These are phyloP conservation scores for Arthroderma sp. DNA, from an alignment of 2,329 filamentous ascomycete species.

Conservation along the genomic window DNA sequence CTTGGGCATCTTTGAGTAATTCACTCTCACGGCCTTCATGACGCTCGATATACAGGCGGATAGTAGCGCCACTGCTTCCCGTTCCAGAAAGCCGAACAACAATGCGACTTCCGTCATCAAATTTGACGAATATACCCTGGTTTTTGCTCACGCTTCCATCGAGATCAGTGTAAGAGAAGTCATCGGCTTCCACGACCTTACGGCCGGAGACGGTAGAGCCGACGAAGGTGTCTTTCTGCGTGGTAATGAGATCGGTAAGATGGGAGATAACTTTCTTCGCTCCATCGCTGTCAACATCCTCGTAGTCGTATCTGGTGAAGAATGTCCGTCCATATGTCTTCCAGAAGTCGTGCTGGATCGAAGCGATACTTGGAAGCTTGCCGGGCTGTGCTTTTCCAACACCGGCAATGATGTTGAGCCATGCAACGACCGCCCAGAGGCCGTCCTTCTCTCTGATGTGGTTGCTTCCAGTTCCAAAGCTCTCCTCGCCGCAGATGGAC, in stretches of 20 bases:
- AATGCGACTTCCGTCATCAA: slow-evolving; percentile 87
- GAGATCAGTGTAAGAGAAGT: slow-evolving; percentile 98
- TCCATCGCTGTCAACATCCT: slow-evolving; percentile 80
- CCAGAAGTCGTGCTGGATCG: slow-evolving; percentile 98
- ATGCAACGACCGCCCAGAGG: slow-evolving; percentile 91
- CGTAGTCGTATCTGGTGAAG: slow-evolving; percentile 98
- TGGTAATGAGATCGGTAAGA: slow-evolving; percentile 63
- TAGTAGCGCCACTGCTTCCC: slow-evolving; percentile 87
- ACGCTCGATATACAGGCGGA: slow-evolving; percentile 94
- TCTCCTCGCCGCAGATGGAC: slow-evolving; percentile 97
- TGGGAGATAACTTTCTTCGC: slow-evolving; percentile 81
- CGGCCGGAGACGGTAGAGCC: slow-evolving; percentile 70
- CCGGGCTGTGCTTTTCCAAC: slow-evolving; percentile 69
- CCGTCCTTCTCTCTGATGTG: slow-evolving; percentile 99
- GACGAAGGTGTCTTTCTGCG: slow-evolving; percentile 57
- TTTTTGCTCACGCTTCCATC: slow-evolving; percentile 91
- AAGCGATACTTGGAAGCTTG: slow-evolving; percentile 78
- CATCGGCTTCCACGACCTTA: slow-evolving; percentile 77
- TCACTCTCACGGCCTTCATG: slow-evolving; percentile 70
- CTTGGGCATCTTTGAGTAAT: slow-evolving; percentile 74
- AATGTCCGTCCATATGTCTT: slow-evolving; percentile 89
- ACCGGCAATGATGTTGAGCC: slow-evolving; percentile 96
- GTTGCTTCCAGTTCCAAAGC: slow-evolving; percentile 94
- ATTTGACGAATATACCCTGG: slow-evolving; percentile 89
- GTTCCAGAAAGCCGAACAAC: slow-evolving; percentile 92